Evolutionary conservation across 441 rosid genomes (phyloP), one percentile per base, ranked within the genome.

Genomic region (Adansonia grandidieri): DNA sequence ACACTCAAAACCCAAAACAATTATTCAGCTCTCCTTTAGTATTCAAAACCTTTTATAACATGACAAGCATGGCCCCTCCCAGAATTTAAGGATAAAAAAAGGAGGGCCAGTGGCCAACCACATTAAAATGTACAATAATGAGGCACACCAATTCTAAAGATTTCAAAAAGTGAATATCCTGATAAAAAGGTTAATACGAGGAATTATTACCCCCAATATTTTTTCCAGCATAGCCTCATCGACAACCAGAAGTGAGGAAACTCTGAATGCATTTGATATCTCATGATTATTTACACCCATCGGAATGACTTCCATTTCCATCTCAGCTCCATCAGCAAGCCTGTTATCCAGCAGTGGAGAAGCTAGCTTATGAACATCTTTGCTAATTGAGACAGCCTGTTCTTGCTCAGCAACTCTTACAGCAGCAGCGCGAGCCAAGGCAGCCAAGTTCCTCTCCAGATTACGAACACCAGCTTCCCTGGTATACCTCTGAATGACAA

Each of bases 381-480:
- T 91, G 90, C 91, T 91, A 82, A 90, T 22, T 54, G 98, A 94
- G 64, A 88, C 85, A 75, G 89, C 85, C 85, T 93, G 94, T 80
- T 94, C 98, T 78, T 93, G 93, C 84, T 93, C 99, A 37, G 96
- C 98, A 79, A 96, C 93, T 88, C 80, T 92, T 77, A 96, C 98
- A 71, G 99, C 99, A 58, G 98, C 99, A 79, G 98, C 98, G 81
- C 99, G 96, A 80, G 99, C 98, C 84, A 94, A 77, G 67, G 99
- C 98, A 86, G 99, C 93, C 88, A 94, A 82, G 81, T 88, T 91
- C 80, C 99, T 92, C 85, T 94, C 98, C 80, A 96, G 84, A 85
- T 85, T 92, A 71, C 98, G 89, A 76, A 96, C 99, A 62, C 99
- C 99, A 9, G 98, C 98, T 88, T 96, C 99, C 81, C 99, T 92